Percentiles rank a stretch among this genome's conserved stretches.
Conservation (phyloP, 345 rosid species). For the Hypericum androsaemum region DNA sequence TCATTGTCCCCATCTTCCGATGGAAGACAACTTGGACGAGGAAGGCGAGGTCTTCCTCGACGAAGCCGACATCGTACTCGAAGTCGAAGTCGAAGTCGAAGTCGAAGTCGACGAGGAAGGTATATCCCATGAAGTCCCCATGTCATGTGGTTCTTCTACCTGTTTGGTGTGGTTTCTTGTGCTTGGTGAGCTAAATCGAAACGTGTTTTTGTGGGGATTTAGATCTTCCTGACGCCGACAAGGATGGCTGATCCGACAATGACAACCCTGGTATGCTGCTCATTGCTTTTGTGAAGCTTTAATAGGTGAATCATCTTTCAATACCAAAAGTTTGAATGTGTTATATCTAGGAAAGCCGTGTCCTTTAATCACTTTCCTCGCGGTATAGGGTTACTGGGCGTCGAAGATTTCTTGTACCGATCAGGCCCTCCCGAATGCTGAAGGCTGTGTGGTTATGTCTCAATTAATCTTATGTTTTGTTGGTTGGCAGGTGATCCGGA, state of each 20-base stretch:
- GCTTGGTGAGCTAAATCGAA: background rate
- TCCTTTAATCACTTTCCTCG: too few species aligned
- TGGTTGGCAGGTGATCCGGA: constrained; percentile 47
- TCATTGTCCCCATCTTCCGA: too few species aligned
- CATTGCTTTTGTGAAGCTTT: too few species aligned
- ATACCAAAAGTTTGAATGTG: too few species aligned
- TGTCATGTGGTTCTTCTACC: background rate
- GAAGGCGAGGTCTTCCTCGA: constrained; percentile 47
- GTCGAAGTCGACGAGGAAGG: constrained; percentile 74
- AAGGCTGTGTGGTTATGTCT: too few species aligned
- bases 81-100: too few species aligned
- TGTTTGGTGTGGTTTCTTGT: background rate
- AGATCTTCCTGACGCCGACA: constrained; percentile 75
- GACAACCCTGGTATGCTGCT: constrained; percentile 14
- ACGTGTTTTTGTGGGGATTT: background rate
- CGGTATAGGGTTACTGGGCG: too few species aligned
- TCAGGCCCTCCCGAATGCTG: too few species aligned
- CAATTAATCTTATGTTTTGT: constrained; percentile 3
- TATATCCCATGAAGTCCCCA: constrained; percentile 4
- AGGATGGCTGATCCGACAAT: constrained; percentile 28
- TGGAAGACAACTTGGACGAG: constrained; percentile 13
- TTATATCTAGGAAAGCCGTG: too few species aligned
- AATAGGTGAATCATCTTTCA: too few species aligned
- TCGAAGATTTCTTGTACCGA: too few species aligned
- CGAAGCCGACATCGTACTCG: constrained; percentile 60